Percentiles rank a stretch among this genome's conserved stretches.
These are phyloP conservation scores for Epichloe gansuensis DNA, from an alignment of 2,329 filamentous ascomycete species.

Conservation along the genomic window DNA sequence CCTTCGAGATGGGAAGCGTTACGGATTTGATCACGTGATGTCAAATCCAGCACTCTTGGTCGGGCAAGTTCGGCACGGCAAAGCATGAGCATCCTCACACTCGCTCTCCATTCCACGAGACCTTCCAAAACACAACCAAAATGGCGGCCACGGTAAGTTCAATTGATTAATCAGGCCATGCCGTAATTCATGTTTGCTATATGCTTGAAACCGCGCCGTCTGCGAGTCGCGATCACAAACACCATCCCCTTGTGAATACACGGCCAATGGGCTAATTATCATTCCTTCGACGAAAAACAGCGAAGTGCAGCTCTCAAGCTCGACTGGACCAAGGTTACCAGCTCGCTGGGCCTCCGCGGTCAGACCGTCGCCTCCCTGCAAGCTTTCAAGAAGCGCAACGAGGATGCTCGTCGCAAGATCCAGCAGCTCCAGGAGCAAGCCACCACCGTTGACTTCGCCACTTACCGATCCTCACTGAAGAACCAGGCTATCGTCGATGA, in stretches of 20 bases:
- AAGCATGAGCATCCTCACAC: slow-evolving; percentile 34
- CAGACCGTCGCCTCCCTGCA: slow-evolving; percentile 85
- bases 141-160: slow-evolving; percentile 55
- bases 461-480: slow-evolving; percentile 88
- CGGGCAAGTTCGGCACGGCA: slow-evolving; percentile 32
- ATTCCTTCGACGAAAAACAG: slow-evolving; percentile 36
- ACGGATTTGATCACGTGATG: slow-evolving; percentile 21
- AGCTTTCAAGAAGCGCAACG: slow-evolving; percentile 99
- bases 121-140: slow-evolving; percentile 38
- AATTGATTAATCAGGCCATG: not conserved
- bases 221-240: not conserved
- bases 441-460: slow-evolving; percentile 79
- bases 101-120: slow-evolving; percentile 36
- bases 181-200: not conserved
- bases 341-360: slow-evolving; percentile 90
- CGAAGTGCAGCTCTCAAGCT: slow-evolving; percentile 97
- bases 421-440: slow-evolving; percentile 72
- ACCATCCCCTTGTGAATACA: not conserved
- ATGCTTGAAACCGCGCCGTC: not conserved
- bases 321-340: slow-evolving; percentile 94
- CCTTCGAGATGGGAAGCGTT: not conserved
- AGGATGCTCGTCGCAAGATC: slow-evolving; percentile 92
- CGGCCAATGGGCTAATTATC: slow-evolving; percentile 43
- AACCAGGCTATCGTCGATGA: slow-evolving; percentile 93
- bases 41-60: slow-evolving; percentile 16